Evolutionary conservation across 495 filamentous ascomycete genomes (phyloP).

Genomic region (Podospora tetraspora): DNA sequence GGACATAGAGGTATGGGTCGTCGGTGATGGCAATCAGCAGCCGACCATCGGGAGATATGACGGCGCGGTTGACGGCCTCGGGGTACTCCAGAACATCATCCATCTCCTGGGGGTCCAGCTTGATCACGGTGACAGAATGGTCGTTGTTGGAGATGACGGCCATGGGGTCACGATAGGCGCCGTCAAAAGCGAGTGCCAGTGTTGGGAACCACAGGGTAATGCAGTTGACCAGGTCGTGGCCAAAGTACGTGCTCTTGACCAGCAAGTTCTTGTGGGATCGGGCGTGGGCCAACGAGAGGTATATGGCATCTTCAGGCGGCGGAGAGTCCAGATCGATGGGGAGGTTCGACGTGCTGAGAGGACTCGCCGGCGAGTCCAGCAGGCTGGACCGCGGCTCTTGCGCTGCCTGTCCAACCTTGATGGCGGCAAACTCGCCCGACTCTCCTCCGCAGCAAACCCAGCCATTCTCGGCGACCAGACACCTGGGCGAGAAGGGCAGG

Average conservation of each 20-base stretch:
- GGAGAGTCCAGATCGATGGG: conserved; percentile 50
- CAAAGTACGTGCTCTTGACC: conserved; percentile 38
- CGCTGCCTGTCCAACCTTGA: conserved; percentile 49
- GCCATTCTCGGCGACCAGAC: conserved; percentile 74
- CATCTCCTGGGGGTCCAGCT: conserved; percentile 47
- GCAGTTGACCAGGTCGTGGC: conserved; percentile 50
- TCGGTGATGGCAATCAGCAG: conserved; percentile 83
- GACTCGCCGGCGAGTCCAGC: background rate
- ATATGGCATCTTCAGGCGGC: conserved; percentile 25
- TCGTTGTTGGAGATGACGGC: conserved; percentile 74
- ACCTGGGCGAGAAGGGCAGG: conserved; percentile 76
- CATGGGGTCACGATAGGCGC: conserved; percentile 41
- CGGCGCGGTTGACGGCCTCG: conserved; percentile 83
- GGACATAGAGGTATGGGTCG: conserved; percentile 75
- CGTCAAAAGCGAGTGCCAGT: conserved; percentile 16
- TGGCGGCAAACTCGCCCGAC: conserved; percentile 75
- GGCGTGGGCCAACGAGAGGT: conserved; percentile 27
- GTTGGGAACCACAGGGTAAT: conserved; percentile 50
- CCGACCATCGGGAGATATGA: conserved; percentile 81
- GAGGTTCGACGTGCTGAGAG: background rate
- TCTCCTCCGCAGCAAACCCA: conserved; percentile 90
- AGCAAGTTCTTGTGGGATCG: conserved; percentile 33
- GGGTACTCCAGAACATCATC: conserved; percentile 66
- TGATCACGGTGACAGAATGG: conserved; percentile 73
- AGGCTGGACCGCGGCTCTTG: conserved; percentile 36